These are phyloP conservation scores for Panellus pusillus DNA, from an alignment of 768 basidiomycete species.

Conservation along the genomic window DNA sequence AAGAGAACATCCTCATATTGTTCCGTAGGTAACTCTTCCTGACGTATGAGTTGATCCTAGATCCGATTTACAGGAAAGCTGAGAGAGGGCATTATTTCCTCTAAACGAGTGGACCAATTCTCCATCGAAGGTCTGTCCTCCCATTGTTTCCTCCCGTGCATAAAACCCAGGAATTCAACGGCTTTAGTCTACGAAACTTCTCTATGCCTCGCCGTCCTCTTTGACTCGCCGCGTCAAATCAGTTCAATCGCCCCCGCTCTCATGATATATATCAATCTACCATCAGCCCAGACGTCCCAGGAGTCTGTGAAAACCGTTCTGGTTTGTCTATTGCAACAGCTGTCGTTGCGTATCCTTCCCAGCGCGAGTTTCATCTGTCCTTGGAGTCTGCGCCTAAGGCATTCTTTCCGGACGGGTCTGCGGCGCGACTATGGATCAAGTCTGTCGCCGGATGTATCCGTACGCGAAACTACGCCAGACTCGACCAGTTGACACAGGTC, in stretches of 20 bases:
- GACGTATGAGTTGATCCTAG: neutral
- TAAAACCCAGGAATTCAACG: neutral
- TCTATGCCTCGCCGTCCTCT: slow-evolving; percentile 61
- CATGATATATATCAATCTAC: slow-evolving; percentile 47
- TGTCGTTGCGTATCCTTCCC: slow-evolving; percentile 61
- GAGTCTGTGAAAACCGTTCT: slow-evolving; percentile 37
- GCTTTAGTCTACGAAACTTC: slow-evolving; percentile 72
- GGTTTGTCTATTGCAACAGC: slow-evolving; percentile 57
- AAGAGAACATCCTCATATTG: slow-evolving; percentile 71
- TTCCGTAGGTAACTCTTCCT: slow-evolving; percentile 51
- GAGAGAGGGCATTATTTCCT: slow-evolving; percentile 69
- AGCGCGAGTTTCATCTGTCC: slow-evolving; percentile 52
- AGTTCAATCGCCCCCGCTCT: slow-evolving; percentile 62
- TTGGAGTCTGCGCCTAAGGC: slow-evolving; percentile 39
- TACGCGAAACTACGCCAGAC: slow-evolving; percentile 50
- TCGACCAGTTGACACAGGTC: slow-evolving; percentile 44
- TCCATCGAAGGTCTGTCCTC: slow-evolving; percentile 60
- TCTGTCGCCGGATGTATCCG: slow-evolving; percentile 54
- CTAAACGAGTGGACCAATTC: slow-evolving; percentile 58
- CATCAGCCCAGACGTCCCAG: slow-evolving; percentile 24
- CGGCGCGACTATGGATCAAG: slow-evolving; percentile 50
- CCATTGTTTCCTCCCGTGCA: neutral
- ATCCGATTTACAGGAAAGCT: slow-evolving; percentile 56
- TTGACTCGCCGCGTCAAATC: slow-evolving; percentile 61
- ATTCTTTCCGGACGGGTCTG: slow-evolving; percentile 38